Evolutionary conservation across 805 yeast genomes (phyloP), one percentile per base, ranked within the genome.

Genomic region (Kregervanrija fluxuum): DNA sequence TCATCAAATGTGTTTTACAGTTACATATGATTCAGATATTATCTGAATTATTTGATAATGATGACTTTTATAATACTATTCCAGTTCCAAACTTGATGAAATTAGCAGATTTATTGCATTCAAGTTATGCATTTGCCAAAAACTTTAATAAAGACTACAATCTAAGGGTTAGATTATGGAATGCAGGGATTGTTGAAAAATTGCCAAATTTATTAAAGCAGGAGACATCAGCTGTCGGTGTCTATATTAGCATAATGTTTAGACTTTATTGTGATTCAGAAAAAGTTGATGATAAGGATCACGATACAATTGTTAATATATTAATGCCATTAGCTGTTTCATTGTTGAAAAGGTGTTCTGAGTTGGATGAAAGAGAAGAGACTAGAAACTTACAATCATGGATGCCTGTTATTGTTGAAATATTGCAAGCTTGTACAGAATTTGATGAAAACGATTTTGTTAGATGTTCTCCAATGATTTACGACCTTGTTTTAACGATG

Each of bases 391-490:
- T 91, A 37, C 71, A 77, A 13, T 82, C 95, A 3, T 84, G 97
- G 95, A 74, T 85, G 55, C 97, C 98, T 0, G 97, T 93, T 14
- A 88, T 91, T 35, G 83, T 86, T 32, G 95, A 85, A 60, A 84
- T 93, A 17, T 68, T 83, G 50, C 89, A 85, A 60, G 96, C 95
- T 3, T 83, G 82, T 56, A 77, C 79, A 39, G 85, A 81, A 56
- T 73, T 93, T 52, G 85, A 84, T 54, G 85, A 80, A 41, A 76
- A 67, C 1, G 95, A 88, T 61, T 88, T 87, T 60, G 60, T 60
- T 33, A 61, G 62, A 42, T 70, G 77, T 55, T 73, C 85, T 53
- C 79, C 87, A 0, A 69, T 61, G 14, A 74, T 83, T 67, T 85
- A 82, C 61, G 71, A 69, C 32, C 66, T 79, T 41, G 78, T 82